Evolutionary conservation across 2,329 filamentous ascomycete genomes (phyloP).

Genomic region (Fonsecaea nubica): DNA sequence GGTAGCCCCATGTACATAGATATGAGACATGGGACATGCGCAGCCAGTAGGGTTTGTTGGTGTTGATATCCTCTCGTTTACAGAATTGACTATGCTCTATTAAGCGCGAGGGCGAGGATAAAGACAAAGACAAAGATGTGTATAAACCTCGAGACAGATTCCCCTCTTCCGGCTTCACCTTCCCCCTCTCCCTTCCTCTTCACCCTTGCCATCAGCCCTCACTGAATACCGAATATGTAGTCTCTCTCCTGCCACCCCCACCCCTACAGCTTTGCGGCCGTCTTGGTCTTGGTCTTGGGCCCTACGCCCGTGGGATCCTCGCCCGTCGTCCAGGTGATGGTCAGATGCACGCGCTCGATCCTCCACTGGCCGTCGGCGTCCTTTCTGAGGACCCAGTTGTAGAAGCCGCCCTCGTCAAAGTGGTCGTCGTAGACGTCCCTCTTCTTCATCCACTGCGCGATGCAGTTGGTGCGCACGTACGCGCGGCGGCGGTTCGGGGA

Average conservation of each 20-base stretch:
- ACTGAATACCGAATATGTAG: too few relatives aligned
- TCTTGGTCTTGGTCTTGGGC: slow-evolving; percentile 11
- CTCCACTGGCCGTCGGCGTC: slow-evolving; percentile 23
- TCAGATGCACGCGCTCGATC: slow-evolving; percentile 24
- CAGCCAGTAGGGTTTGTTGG: too few relatives aligned
- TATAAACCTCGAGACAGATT: too few relatives aligned
- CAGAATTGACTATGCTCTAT: too few relatives aligned
- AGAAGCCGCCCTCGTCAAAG: slow-evolving; percentile 30
- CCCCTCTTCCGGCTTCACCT: too few relatives aligned
- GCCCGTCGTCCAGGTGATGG: slow-evolving; percentile 28
- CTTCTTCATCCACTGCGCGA: slow-evolving; percentile 28
- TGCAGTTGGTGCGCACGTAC: slow-evolving; percentile 28
- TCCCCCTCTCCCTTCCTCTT: too few relatives aligned
- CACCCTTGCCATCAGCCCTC: too few relatives aligned
- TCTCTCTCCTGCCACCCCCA: neutral
- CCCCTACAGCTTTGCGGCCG: slow-evolving; percentile 7
- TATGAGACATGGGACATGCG: too few relatives aligned
- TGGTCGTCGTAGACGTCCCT: slow-evolving; percentile 24
- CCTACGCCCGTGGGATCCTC: slow-evolving; percentile 28
- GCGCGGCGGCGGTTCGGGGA: slow-evolving; percentile 11
- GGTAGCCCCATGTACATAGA: too few relatives aligned
- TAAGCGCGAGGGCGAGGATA: too few relatives aligned
- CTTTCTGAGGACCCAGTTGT: slow-evolving; percentile 26
- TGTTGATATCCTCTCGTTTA: too few relatives aligned
- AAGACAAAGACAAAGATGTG: too few relatives aligned